phyloP scores from a whole-genome alignment of 2,329 filamentous ascomycete genomes.

The Remersonia thermophila region DNA sequence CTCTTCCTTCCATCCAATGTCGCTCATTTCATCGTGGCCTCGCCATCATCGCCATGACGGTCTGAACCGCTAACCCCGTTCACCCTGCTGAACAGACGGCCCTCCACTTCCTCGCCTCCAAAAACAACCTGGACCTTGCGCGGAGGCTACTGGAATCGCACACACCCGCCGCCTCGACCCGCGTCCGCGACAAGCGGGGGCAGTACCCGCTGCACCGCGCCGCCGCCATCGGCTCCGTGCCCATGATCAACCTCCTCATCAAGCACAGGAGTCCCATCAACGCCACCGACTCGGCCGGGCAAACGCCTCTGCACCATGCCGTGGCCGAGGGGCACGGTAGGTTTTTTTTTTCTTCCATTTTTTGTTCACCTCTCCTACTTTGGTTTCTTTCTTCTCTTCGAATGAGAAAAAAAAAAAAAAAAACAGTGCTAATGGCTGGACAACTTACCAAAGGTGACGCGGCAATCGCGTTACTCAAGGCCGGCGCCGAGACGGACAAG shows the following conservation, averaged over 20 bases:
- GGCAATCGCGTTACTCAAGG: constrained; percentile 69
- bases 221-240: constrained; percentile 78
- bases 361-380: neutral
- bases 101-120: constrained; percentile 84
- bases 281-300: constrained; percentile 67
- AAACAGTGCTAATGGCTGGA: no score
- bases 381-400: no score
- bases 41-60: no score
- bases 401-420: no score
- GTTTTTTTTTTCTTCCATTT: constrained; percentile 13
- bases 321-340: constrained; percentile 61
- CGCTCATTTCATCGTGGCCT: no score
- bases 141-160: constrained; percentile 57
- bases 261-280: constrained; percentile 70
- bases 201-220: constrained; percentile 86
- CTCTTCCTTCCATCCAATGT: neutral
- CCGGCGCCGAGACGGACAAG: constrained; percentile 72
- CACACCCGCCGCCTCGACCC: constrained; percentile 57
- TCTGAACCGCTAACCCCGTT: no score
- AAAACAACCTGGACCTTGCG: constrained; percentile 72
- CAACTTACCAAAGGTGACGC: no score
- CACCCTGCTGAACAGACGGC: constrained; percentile 48
- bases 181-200: constrained; percentile 74
- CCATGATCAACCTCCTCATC: constrained; percentile 70
- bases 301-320: constrained; percentile 83